Conservation (phyloP, 2,329 filamentous ascomycete genomes). For the Aureobasidium pullulans region DNA sequence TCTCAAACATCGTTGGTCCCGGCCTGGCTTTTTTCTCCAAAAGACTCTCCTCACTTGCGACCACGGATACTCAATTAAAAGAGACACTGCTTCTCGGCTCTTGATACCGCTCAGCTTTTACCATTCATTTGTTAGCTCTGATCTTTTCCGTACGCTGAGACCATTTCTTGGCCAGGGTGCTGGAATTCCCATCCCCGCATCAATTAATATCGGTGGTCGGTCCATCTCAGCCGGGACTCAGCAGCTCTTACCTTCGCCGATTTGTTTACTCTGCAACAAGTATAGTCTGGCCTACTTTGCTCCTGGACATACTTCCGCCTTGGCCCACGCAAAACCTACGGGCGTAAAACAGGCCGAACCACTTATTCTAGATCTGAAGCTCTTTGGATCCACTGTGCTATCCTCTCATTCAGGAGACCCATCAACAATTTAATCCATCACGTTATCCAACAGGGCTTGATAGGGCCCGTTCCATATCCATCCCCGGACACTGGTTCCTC, state of each 20-base stretch:
- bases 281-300: constrained; percentile 4
- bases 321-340: not conserved
- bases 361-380: not conserved
- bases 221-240: constrained; percentile 7
- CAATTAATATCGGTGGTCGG: constrained; percentile 13
- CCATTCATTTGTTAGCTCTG: constrained; percentile 6
- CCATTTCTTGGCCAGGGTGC: constrained; percentile 9
- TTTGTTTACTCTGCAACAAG: constrained; percentile 3
- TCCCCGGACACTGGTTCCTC: not conserved
- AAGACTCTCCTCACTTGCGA: not conserved
- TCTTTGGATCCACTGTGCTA: constrained; percentile 9
- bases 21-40: not conserved
- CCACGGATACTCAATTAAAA: not conserved
- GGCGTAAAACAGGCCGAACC: not conserved
- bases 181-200: constrained; percentile 13
- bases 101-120: constrained; percentile 7
- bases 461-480: not conserved
- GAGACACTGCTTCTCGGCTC: constrained; percentile 8
- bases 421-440: not conserved
- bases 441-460: not conserved
- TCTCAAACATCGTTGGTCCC: not conserved
- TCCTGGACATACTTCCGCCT: not conserved
- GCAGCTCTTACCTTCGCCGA: not conserved
- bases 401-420: constrained; percentile 8
- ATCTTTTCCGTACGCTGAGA: constrained; percentile 7